Evolutionary conservation across 2,329 filamentous ascomycete species (phyloP).

Genomic region (Talaromyces sp.): DNA sequence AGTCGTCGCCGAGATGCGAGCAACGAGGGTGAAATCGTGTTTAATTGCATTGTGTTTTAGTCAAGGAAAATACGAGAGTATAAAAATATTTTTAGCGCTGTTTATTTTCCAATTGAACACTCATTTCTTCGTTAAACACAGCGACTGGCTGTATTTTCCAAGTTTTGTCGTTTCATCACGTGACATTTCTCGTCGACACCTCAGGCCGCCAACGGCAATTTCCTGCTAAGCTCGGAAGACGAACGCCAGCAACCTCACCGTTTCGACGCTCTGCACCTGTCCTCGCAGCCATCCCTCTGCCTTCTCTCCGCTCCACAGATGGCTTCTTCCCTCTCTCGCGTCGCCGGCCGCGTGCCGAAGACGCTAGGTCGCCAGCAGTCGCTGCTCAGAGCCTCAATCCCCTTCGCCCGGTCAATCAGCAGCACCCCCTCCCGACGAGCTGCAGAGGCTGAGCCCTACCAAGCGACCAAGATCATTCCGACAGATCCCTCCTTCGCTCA

Average conservation of each 20-base stretch:
- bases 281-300: slow-evolving; percentile 19
- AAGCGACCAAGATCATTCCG: slow-evolving; percentile 52
- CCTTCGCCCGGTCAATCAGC: slow-evolving; percentile 51
- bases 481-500: slow-evolving; percentile 53
- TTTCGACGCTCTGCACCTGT: slow-evolving; percentile 30
- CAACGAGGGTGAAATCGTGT: not conserved
- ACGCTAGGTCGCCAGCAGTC: slow-evolving; percentile 53
- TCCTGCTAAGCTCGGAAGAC: slow-evolving; percentile 25
- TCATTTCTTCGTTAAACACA: not conserved
- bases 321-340: slow-evolving; percentile 57
- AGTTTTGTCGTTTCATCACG: slow-evolving; percentile 18
- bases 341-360: slow-evolving; percentile 56
- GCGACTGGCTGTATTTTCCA: not conserved
- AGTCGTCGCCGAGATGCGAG: not conserved
- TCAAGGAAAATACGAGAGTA: not conserved
- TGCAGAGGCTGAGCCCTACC: slow-evolving; percentile 45
- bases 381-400: slow-evolving; percentile 33
- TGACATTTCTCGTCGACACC: slow-evolving; percentile 31
- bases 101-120: not conserved
- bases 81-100: not conserved
- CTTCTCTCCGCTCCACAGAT: slow-evolving; percentile 37
- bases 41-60: not conserved
- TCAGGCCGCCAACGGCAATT: slow-evolving; percentile 24
- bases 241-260: slow-evolving; percentile 23
- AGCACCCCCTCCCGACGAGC: slow-evolving; percentile 51